phyloP scores from a whole-genome alignment of 176 grass and related monocot genomes.

The Paspalum vaginatum region DNA sequence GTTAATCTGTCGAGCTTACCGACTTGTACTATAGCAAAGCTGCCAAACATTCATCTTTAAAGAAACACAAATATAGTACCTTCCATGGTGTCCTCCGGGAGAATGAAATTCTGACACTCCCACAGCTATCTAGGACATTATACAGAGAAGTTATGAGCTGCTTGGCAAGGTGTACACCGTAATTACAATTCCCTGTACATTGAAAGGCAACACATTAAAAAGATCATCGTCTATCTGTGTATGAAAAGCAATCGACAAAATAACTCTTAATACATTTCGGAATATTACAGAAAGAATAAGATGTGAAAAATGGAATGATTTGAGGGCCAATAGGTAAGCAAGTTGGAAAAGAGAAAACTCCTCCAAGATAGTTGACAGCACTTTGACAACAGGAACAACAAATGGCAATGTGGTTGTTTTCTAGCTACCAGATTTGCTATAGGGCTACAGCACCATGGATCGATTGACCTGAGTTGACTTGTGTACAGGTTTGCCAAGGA shows the following conservation, averaged over 20 bases:
- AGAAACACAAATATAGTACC: constrained; percentile 45
- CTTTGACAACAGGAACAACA: neutral
- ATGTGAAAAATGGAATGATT: constrained; percentile 2
- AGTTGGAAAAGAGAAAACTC: neutral
- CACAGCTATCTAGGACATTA: constrained; percentile 81
- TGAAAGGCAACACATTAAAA: constrained; percentile 25
- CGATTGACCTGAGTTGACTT: neutral
- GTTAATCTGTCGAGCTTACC: constrained; percentile 20
- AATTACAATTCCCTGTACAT: constrained; percentile 82
- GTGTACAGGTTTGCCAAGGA: neutral
- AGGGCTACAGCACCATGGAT: neutral
- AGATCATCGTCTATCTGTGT: constrained; percentile 12
- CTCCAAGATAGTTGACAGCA: constrained; percentile 23
- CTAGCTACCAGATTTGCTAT: neutral
- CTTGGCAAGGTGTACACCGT: constrained; percentile 70
- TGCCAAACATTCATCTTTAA: constrained; percentile 7
- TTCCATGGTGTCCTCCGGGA: constrained; percentile 85
- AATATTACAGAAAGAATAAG: constrained; percentile 1
- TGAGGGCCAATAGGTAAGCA: constrained; percentile 8
- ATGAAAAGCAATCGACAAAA: constrained; percentile 30
- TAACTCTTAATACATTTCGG: constrained; percentile 6
- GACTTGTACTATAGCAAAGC: neutral
- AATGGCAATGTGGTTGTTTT: neutral
- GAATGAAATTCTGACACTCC: constrained; percentile 88
- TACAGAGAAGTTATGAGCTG: constrained; percentile 68